Percentiles rank a stretch among this genome's conserved stretches.
These are phyloP conservation scores for Erysimum cheiri DNA, from an alignment of 441 rosid species.

Conservation along the genomic window DNA sequence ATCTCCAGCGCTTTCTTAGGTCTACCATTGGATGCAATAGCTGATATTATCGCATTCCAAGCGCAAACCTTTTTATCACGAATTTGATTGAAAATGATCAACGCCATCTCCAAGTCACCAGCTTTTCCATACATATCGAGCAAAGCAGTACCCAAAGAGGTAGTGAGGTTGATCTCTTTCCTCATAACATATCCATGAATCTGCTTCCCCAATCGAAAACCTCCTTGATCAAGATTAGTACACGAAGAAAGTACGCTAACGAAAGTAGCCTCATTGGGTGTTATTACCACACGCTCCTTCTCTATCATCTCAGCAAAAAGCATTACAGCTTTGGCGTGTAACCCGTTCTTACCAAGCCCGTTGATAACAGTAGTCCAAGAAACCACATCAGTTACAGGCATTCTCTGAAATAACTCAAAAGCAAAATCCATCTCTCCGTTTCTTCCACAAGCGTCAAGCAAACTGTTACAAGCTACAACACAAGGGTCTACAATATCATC, in stretches of 20 bases:
- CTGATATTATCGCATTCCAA: constrained; percentile 71
- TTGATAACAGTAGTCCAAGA: constrained; percentile 76
- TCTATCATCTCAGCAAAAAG: constrained; percentile 57
- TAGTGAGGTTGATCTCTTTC: constrained; percentile 43
- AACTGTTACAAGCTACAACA: constrained; percentile 54
- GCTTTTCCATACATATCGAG: constrained; percentile 69
- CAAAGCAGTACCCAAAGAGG: constrained; percentile 57
- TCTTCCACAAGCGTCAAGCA: constrained; percentile 67
- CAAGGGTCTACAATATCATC: constrained; percentile 58
- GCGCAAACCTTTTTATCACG: constrained; percentile 50
- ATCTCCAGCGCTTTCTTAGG: constrained; percentile 54
- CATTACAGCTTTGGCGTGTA: constrained; percentile 50
- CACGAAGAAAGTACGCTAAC: constrained; percentile 66
- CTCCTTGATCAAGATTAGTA: constrained; percentile 54
- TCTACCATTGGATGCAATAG: constrained; percentile 60
- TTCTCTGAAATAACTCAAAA: constrained; percentile 48
- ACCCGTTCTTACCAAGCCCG: constrained; percentile 56
- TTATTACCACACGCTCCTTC: constrained; percentile 37
- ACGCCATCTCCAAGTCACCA: constrained; percentile 49
- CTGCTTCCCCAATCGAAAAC: constrained; percentile 59
- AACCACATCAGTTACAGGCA: constrained; percentile 62
- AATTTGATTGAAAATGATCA: constrained; percentile 47
- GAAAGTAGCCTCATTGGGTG: constrained; percentile 67
- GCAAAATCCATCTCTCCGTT: constrained; percentile 64
- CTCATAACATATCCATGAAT: constrained; percentile 58